phyloP scores from a whole-genome alignment of 2,329 filamentous ascomycete species.

The Thielaviopsis musarum region DNA sequence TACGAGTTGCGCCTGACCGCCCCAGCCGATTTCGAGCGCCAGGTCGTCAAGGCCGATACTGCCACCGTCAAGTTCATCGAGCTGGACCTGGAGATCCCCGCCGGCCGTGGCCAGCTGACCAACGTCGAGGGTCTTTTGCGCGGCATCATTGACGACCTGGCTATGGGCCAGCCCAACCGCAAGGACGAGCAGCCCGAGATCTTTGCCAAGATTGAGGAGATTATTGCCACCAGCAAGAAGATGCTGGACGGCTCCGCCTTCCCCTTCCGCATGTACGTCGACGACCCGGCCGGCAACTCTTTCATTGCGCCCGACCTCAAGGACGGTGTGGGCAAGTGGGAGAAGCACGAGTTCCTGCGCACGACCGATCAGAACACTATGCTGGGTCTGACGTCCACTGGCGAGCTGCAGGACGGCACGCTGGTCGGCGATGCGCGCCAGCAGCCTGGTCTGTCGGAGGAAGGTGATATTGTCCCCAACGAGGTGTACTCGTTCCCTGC shows the following conservation, averaged over 20 bases:
- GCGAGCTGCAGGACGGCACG: constrained; percentile 19
- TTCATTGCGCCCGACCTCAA: constrained; percentile 82
- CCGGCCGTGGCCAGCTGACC: constrained; percentile 77
- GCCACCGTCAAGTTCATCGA: constrained; percentile 78
- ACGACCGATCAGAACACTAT: constrained; percentile 73
- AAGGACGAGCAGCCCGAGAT: constrained; percentile 65
- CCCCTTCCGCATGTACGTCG: constrained; percentile 74
- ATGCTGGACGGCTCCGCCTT: constrained; percentile 67
- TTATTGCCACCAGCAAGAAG: constrained; percentile 55
- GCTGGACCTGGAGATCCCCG: constrained; percentile 81
- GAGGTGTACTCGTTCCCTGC: constrained; percentile 88
- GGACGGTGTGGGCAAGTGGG: constrained; percentile 72
- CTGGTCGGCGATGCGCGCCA: constrained; percentile 18
- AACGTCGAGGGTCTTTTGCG: constrained; percentile 81
- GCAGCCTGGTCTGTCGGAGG: constrained; percentile 23
- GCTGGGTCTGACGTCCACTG: constrained; percentile 55
- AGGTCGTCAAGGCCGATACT: constrained; percentile 84
- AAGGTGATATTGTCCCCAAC: constrained; percentile 75
- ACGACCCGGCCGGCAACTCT: constrained; percentile 89
- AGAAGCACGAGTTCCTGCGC: constrained; percentile 67
- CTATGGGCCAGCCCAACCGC: constrained; percentile 64
- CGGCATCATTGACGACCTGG: constrained; percentile 64
- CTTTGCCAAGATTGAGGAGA: constrained; percentile 56
- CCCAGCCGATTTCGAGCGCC: constrained; percentile 60
- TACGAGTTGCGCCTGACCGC: constrained; percentile 67